A percentile compares a stretch with the other conserved stretches of the same genome.
phyloP scores from a whole-genome alignment of 192 early-diverging fungal genomes.

The Coemansia sp. region DNA sequence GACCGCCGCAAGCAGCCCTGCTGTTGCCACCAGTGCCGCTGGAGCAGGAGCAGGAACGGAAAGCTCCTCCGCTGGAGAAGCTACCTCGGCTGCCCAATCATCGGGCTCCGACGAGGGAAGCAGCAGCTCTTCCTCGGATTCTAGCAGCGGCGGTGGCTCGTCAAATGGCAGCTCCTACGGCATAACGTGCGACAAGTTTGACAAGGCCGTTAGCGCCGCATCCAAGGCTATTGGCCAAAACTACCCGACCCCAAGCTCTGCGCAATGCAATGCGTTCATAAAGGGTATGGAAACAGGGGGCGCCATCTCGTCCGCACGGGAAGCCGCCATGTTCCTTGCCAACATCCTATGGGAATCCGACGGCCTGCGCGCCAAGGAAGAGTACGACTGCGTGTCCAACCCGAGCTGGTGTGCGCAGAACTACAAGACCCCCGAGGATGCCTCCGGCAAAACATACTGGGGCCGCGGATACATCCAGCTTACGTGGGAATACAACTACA shows the following conservation, averaged over 20 bases:
- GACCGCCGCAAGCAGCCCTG: background rate
- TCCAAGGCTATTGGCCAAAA: conserved; percentile 32
- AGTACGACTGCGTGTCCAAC: conserved; percentile 40
- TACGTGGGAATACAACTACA: conserved; percentile 55
- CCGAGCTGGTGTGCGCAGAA: conserved; percentile 49
- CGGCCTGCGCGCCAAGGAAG: conserved; percentile 50
- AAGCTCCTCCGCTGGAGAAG: background rate
- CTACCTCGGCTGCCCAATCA: conserved; percentile 6
- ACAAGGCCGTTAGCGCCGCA: conserved; percentile 43
- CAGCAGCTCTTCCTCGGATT: conserved; percentile 7
- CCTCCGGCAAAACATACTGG: conserved; percentile 42
- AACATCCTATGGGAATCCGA: conserved; percentile 57
- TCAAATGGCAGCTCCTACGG: conserved; percentile 22
- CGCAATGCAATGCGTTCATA: conserved; percentile 50
- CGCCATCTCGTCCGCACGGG: conserved; percentile 37
- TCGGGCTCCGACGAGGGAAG: background rate
- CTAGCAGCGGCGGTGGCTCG: conserved; percentile 5
- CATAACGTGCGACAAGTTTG: conserved; percentile 51
- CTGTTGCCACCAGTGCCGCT: background rate
- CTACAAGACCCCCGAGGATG: conserved; percentile 46
- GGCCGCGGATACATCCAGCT: conserved; percentile 60
- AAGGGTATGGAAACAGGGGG: conserved; percentile 36
- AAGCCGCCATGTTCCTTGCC: conserved; percentile 57
- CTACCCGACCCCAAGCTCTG: conserved; percentile 35
- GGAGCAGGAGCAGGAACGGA: background rate